A percentile compares a stretch with the other conserved stretches of the same genome.
Conservation (phyloP, 257 asterid species). For the Solanum lignicaule region DNA sequence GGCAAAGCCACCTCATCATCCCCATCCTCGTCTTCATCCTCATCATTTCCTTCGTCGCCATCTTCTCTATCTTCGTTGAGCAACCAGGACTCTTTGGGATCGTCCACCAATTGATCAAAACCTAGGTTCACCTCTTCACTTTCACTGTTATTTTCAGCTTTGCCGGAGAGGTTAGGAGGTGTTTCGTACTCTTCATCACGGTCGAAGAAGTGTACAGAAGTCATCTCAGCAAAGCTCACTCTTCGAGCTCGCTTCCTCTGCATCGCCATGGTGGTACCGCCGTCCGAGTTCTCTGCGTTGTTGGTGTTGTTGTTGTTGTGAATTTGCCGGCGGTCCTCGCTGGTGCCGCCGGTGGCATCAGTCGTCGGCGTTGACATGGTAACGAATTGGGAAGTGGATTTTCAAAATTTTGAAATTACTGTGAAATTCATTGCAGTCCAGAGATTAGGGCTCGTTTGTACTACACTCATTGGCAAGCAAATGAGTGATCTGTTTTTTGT, state of each 20-base stretch:
- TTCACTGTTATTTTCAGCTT: constrained; percentile 6
- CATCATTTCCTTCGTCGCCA: constrained; percentile 15
- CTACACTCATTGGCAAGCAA: not conserved
- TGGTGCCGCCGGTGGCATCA: constrained; percentile 1
- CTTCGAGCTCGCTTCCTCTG: constrained; percentile 76
- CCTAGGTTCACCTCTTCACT: constrained; percentile 15
- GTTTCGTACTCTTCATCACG: constrained; percentile 70
- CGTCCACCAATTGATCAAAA: constrained; percentile 22
- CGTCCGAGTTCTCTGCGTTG: constrained; percentile 47
- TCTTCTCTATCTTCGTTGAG: constrained; percentile 23
- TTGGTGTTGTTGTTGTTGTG: constrained; percentile 1
- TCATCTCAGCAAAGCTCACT: constrained; percentile 95
- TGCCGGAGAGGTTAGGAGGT: constrained; percentile 22
- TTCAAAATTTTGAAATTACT: not conserved
- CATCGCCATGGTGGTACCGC: constrained; percentile 37
- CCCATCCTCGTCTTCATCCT: constrained; percentile 28
- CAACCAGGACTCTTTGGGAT: constrained; percentile 6
- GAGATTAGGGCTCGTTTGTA: not conserved
- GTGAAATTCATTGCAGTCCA: not conserved
- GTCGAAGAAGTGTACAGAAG: constrained; percentile 83
- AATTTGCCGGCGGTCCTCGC: constrained; percentile 23
- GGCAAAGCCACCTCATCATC: constrained; percentile 47
- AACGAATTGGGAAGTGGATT: not conserved
- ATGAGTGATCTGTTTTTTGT: not conserved
- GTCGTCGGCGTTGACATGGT: constrained; percentile 33